Evolutionary conservation across 1,284 basidiomycete species (phyloP).

Genomic region (Trametes sp.): DNA sequence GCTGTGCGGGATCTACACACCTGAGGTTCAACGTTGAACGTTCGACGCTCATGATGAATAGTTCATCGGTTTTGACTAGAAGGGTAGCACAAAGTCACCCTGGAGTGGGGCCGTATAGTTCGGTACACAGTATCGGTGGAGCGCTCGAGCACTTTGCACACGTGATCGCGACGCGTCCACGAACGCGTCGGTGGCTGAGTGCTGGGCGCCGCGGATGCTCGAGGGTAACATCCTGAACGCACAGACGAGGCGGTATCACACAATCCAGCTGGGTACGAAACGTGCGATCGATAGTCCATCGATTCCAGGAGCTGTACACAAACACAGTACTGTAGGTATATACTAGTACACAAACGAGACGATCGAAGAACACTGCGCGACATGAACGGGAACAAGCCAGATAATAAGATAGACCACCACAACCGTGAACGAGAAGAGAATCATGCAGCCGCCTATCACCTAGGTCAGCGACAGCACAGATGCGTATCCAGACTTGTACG

Average conservation of each 20-base stretch:
- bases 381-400: constrained; percentile 14
- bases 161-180: constrained; percentile 21
- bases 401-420: constrained; percentile 30
- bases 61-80: too few relatives aligned
- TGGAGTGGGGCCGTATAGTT: background rate
- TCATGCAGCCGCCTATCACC: constrained; percentile 26
- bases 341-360: constrained; percentile 29
- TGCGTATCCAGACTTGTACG: background rate
- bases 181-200: constrained; percentile 20
- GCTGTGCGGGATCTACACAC: too few relatives aligned
- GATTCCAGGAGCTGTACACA: constrained; percentile 26
- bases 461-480: background rate
- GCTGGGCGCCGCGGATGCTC: background rate
- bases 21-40: too few relatives aligned
- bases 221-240: background rate
- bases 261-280: background rate
- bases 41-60: too few relatives aligned
- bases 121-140: too few relatives aligned
- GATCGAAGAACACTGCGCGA: constrained; percentile 22
- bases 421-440: background rate
- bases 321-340: constrained; percentile 28
- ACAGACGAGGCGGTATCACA: too few relatives aligned
- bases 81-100: background rate
- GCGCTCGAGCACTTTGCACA: too few relatives aligned
- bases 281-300: constrained; percentile 7